These are phyloP conservation scores for Schizophyllum amplum DNA, from an alignment of 1,284 basidiomycete species.

Conservation along the genomic window DNA sequence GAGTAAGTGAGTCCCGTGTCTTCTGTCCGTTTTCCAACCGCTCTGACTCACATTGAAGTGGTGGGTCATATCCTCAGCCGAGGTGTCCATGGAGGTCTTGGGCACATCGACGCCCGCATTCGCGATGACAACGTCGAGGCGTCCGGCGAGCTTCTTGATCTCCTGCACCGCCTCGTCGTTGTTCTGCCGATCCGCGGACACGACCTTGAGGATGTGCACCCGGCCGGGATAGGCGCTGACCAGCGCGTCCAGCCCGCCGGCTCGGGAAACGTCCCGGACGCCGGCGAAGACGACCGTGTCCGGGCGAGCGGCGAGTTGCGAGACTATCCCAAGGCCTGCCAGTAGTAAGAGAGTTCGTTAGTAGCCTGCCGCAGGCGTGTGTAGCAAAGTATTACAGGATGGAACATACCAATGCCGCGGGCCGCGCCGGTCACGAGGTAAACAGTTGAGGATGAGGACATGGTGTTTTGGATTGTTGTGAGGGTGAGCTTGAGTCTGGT, in stretches of 20 bases:
- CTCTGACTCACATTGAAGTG: background rate
- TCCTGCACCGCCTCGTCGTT: constrained; percentile 1
- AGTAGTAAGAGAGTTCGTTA: background rate
- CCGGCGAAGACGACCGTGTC: constrained; percentile 4
- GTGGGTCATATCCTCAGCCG: background rate
- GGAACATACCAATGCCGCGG: constrained; percentile 2
- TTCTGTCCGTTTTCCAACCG: too few relatives aligned
- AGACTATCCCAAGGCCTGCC: background rate
- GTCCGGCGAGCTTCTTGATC: background rate
- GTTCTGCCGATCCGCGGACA: background rate
- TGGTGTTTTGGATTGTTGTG: too few relatives aligned
- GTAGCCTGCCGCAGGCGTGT: background rate
- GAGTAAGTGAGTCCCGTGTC: too few relatives aligned
- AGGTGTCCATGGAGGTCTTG: background rate
- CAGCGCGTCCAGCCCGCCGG: background rate
- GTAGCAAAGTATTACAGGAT: too few relatives aligned
- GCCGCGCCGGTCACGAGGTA: constrained; percentile 9
- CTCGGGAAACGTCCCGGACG: background rate
- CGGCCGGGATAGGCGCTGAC: background rate
- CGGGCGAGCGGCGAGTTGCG: background rate
- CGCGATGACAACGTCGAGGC: constrained; percentile 1
- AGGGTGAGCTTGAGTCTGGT: too few relatives aligned
- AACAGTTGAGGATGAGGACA: background rate
- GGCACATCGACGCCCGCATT: background rate
- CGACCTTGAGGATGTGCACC: constrained; percentile 3